These are phyloP conservation scores for Amesomyces nigricolor DNA, from an alignment of 2,329 filamentous ascomycete genomes.

Conservation along the genomic window DNA sequence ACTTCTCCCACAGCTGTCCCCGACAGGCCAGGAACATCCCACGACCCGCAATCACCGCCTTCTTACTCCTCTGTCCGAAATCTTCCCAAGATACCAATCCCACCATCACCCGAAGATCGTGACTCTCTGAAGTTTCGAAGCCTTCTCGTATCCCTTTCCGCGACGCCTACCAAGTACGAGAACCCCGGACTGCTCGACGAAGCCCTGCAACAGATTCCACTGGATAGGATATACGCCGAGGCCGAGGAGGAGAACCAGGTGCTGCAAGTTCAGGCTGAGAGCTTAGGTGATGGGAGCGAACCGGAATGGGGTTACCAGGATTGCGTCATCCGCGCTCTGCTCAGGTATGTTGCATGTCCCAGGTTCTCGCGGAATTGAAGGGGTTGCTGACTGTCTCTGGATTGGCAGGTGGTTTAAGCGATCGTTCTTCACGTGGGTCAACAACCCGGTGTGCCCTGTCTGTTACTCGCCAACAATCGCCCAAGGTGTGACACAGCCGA, in stretches of 20 bases:
- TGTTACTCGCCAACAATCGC: conserved; percentile 80
- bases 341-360: conserved; percentile 50
- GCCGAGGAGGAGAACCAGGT: conserved; percentile 92
- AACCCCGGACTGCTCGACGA: conserved; percentile 93
- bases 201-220: conserved; percentile 75
- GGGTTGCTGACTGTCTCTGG: conserved; percentile 12
- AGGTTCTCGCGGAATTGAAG: neutral
- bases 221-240: conserved; percentile 87
- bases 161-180: conserved; percentile 89
- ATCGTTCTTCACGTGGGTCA: conserved; percentile 93
- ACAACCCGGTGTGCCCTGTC: conserved; percentile 80
- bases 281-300: conserved; percentile 71
- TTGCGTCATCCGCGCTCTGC: conserved; percentile 81
- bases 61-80: conserved; percentile 46
- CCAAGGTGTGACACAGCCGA: conserved; percentile 76
- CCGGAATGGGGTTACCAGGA: conserved; percentile 97
- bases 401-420: conserved; percentile 80
- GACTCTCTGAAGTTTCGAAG: conserved; percentile 72
- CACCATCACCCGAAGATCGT: conserved; percentile 61
- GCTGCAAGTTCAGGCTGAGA: conserved; percentile 79
- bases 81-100: conserved; percentile 58
- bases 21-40: conserved; percentile 44
- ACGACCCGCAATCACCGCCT: conserved; percentile 38
- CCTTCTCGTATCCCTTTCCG: conserved; percentile 76
- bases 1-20: conserved; percentile 35